These are phyloP conservation scores for Cytospora piceae DNA, from an alignment of 2,329 filamentous ascomycete species.

Conservation along the genomic window DNA sequence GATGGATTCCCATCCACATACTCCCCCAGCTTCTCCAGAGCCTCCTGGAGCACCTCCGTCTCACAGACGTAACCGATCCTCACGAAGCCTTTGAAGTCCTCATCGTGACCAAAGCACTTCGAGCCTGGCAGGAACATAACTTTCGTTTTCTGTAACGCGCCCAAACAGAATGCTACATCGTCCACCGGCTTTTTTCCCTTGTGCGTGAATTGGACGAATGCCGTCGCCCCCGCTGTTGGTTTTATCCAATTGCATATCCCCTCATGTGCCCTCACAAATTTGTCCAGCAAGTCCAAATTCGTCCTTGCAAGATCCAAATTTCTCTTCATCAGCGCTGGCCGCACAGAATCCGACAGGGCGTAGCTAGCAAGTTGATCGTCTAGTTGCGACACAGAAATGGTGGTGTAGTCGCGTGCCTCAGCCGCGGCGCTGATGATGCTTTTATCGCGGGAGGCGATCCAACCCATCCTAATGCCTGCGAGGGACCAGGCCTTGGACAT, in stretches of 20 bases:
- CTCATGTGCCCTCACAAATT: conserved; percentile 67
- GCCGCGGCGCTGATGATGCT: conserved; percentile 67
- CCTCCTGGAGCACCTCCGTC: conserved; percentile 70
- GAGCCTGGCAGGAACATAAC: conserved; percentile 77
- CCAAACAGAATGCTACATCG: conserved; percentile 72
- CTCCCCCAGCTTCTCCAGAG: conserved; percentile 53
- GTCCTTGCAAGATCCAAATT: conserved; percentile 69
- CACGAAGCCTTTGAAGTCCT: conserved; percentile 75
- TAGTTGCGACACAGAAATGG: conserved; percentile 81
- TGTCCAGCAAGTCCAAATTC: conserved; percentile 69
- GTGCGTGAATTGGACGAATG: conserved; percentile 71
- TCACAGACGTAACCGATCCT: conserved; percentile 73
- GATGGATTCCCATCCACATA: conserved; percentile 45
- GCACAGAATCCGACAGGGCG: conserved; percentile 61
- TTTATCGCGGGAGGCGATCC: conserved; percentile 71
- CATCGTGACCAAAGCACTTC: conserved; percentile 68
- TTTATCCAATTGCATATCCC: conserved; percentile 71
- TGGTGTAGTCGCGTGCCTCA: conserved; percentile 77
- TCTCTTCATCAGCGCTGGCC: conserved; percentile 43
- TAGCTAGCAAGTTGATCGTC: conserved; percentile 80
- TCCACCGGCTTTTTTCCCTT: conserved; percentile 65
- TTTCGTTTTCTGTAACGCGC: conserved; percentile 68
- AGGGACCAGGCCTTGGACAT: conserved; percentile 86
- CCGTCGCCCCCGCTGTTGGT: conserved; percentile 79
- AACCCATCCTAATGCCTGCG: conserved; percentile 80